Percentiles rank a stretch among this genome's conserved stretches.
Evolutionary conservation across 306 rosid species (phyloP).

Genomic region (Abrus precatorius): DNA sequence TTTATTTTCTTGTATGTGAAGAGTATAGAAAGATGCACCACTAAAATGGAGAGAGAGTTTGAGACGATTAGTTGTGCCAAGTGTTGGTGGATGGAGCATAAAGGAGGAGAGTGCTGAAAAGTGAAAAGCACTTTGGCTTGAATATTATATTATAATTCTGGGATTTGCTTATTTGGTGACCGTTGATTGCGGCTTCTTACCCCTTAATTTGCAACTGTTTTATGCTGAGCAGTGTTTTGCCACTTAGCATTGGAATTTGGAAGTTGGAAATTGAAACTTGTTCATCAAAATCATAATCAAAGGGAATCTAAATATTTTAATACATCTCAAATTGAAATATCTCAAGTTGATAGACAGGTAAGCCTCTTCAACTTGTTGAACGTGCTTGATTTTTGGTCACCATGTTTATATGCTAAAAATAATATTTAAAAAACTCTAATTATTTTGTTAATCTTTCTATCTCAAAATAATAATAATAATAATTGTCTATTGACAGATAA

Average conservation of each 20-base stretch:
- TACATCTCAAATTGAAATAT: not conserved
- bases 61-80: slow-evolving; percentile 39
- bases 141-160: slow-evolving; percentile 21
- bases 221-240: slow-evolving; percentile 14
- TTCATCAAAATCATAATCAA: slow-evolving; percentile 42
- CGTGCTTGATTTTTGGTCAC: no score
- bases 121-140: slow-evolving; percentile 38
- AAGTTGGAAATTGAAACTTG: not conserved
- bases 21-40: slow-evolving; percentile 2
- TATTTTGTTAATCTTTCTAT: no score
- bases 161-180: slow-evolving; percentile 43
- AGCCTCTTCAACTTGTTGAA: no score
- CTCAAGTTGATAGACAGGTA: no score
- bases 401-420: no score
- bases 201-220: not conserved
- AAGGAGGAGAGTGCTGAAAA: slow-evolving; percentile 44
- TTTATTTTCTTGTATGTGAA: no score
- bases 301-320: slow-evolving; percentile 39
- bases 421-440: no score
- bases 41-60: not conserved
- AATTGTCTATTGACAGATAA: no score
- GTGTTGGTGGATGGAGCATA: slow-evolving; percentile 51
- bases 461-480: no score
- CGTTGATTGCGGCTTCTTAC: slow-evolving; percentile 42
- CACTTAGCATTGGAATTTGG: slow-evolving; percentile 36